Conservation (phyloP, 441 rosid genomes). For the Daphne laureola region DNA sequence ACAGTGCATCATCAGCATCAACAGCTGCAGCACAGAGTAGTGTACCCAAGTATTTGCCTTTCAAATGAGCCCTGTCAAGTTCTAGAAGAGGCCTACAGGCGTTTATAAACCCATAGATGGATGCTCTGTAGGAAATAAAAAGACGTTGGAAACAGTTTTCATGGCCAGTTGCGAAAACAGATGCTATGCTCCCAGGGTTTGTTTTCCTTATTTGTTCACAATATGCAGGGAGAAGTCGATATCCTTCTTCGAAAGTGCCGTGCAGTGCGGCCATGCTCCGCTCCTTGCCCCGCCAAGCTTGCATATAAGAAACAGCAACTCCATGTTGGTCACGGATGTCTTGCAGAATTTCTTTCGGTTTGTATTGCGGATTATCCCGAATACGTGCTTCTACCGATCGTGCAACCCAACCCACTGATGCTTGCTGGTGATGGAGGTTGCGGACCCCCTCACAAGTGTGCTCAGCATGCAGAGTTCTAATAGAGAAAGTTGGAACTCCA, state of each 20-base stretch:
- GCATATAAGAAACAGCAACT: slow-evolving; percentile 96
- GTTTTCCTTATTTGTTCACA: slow-evolving; percentile 74
- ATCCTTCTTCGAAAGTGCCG: slow-evolving; percentile 95
- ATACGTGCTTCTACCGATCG: slow-evolving; percentile 87
- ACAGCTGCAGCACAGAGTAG: slow-evolving; percentile 84
- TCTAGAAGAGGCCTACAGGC: slow-evolving; percentile 92
- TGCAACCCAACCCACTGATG: slow-evolving; percentile 99
- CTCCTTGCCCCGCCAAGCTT: slow-evolving; percentile 99
- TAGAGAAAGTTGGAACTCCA: slow-evolving; percentile 72
- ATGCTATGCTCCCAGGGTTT: slow-evolving; percentile 87
- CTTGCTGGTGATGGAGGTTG: slow-evolving; percentile 92
- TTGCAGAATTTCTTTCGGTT: slow-evolving; percentile 88
- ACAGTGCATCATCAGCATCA: slow-evolving; percentile 76
- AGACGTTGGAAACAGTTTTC: slow-evolving; percentile 92
- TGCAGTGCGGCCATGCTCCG: slow-evolving; percentile 98
- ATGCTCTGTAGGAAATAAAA: slow-evolving; percentile 78
- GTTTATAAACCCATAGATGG: slow-evolving; percentile 78
- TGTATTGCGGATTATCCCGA: slow-evolving; percentile 91
- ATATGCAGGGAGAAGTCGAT: slow-evolving; percentile 72
- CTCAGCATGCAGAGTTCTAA: slow-evolving; percentile 80
- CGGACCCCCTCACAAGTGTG: slow-evolving; percentile 93
- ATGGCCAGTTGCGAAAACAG: slow-evolving; percentile 65
- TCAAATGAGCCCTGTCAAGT: slow-evolving; percentile 80
- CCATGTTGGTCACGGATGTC: slow-evolving; percentile 91
- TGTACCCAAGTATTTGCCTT: slow-evolving; percentile 84